Evolutionary conservation across 2,329 filamentous ascomycete species (phyloP).

Genomic region (Alternaria brassicicola): DNA sequence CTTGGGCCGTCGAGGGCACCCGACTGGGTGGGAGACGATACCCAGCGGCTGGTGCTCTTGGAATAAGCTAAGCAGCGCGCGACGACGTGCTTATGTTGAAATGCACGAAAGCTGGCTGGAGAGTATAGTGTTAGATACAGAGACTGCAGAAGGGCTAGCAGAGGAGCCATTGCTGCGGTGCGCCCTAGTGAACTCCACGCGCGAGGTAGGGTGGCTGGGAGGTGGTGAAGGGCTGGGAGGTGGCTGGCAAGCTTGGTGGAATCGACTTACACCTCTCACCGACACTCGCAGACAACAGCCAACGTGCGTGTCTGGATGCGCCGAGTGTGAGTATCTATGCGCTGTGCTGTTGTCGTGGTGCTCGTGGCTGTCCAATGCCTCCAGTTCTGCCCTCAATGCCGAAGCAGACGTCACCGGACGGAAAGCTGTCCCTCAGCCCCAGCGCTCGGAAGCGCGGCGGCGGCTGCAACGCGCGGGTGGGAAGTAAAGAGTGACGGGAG

Average conservation of each 20-base stretch:
- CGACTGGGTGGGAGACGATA: conserved; percentile 22
- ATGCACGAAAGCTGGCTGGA: conserved; percentile 29
- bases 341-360: conserved; percentile 13
- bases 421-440: conserved; percentile 21
- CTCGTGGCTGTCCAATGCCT: conserved; percentile 16
- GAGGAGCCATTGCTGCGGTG: conserved; percentile 33
- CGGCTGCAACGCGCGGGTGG: conserved; percentile 13
- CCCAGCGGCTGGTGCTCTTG: conserved; percentile 25
- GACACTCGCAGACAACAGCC: conserved; percentile 18
- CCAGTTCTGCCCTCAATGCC: conserved; percentile 19
- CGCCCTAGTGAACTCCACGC: conserved; percentile 13
- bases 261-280: conserved; percentile 21
- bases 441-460: conserved; percentile 24
- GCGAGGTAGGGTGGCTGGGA: conserved; percentile 10
- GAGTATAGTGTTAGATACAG: conserved; percentile 28
- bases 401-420: conserved; percentile 23
- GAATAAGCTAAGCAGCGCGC: conserved; percentile 17
- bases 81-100: conserved; percentile 24
- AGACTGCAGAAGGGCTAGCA: conserved; percentile 26
- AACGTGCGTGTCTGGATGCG: conserved; percentile 16
- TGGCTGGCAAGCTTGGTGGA: conserved; percentile 24
- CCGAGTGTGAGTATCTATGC: conserved; percentile 20
- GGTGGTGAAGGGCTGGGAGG: conserved; percentile 25
- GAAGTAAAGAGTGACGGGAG: conserved; percentile 14
- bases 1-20: conserved; percentile 30